Percentiles rank a stretch among this genome's conserved stretches.
Evolutionary conservation across 495 filamentous ascomycete genomes (phyloP).

Genomic region (Talaromyces wortmannii): DNA sequence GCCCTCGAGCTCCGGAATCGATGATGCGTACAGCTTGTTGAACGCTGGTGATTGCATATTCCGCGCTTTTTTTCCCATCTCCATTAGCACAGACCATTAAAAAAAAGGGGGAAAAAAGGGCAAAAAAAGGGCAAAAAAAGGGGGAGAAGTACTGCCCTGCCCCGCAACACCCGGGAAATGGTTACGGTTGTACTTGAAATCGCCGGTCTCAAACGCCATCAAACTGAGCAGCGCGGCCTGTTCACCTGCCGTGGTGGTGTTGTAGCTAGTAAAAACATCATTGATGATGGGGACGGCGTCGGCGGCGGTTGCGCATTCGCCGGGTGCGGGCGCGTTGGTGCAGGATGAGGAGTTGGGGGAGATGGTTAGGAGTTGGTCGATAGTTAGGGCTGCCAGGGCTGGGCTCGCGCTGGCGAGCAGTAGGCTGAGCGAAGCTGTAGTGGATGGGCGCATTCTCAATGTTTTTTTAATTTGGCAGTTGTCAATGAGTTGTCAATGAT

Average conservation of each 20-base stretch:
- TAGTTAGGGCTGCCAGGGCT: slow-evolving; percentile 18
- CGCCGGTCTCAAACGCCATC: slow-evolving; percentile 61
- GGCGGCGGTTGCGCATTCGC: slow-evolving; percentile 61
- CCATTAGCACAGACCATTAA: background rate
- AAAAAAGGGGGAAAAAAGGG: background rate
- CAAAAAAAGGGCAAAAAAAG: background rate
- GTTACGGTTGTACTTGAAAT: slow-evolving; percentile 65
- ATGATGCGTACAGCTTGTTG: slow-evolving; percentile 57
- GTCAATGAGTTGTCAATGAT: too few relatives aligned
- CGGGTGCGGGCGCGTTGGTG: slow-evolving; percentile 24
- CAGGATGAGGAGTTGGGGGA: slow-evolving; percentile 42
- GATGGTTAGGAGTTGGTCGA: slow-evolving; percentile 42
- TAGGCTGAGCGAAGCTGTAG: slow-evolving; percentile 2
- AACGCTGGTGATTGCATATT: slow-evolving; percentile 66
- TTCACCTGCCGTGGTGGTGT: slow-evolving; percentile 44
- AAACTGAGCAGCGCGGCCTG: slow-evolving; percentile 56
- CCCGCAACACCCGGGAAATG: slow-evolving; percentile 53
- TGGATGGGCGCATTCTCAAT: slow-evolving; percentile 5
- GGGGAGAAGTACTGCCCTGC: slow-evolving; percentile 54
- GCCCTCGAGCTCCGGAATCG: slow-evolving; percentile 39
- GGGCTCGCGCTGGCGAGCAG: background rate
- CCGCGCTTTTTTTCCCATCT: slow-evolving; percentile 30
- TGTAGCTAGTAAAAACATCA: slow-evolving; percentile 49
- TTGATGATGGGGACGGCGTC: slow-evolving; percentile 53
- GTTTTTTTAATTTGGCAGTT: too few relatives aligned